A percentile compares a stretch with the other conserved stretches of the same genome.
phyloP scores from a whole-genome alignment of 345 rosid genomes.

The Salix brachista region DNA sequence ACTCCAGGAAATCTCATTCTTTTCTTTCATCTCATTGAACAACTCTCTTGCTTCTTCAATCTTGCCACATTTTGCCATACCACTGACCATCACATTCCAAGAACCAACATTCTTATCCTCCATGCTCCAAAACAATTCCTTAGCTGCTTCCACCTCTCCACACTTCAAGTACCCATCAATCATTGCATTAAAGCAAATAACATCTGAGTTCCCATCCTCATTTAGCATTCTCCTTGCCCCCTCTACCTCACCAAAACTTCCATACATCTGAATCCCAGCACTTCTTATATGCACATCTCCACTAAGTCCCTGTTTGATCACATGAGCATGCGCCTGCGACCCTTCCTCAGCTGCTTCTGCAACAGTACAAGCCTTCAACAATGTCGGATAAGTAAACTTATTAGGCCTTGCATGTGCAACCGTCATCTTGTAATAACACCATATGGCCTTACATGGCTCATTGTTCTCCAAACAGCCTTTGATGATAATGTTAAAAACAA shows the following conservation, averaged over 20 bases:
- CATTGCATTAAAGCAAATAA: conserved; percentile 38
- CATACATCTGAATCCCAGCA: conserved; percentile 53
- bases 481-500: conserved; percentile 37
- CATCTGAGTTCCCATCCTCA: conserved; percentile 26
- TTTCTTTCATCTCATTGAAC: conserved; percentile 38
- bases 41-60: conserved; percentile 39
- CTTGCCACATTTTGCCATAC: conserved; percentile 35
- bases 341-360: conserved; percentile 22
- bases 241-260: conserved; percentile 20
- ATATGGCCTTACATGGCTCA: conserved; percentile 23
- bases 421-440: conserved; percentile 29
- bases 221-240: conserved; percentile 39
- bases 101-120: conserved; percentile 29
- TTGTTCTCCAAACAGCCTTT: conserved; percentile 30
- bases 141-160: conserved; percentile 34
- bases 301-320: conserved; percentile 37
- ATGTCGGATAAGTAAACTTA: conserved; percentile 38
- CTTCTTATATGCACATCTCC: conserved; percentile 41
- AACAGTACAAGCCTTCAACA: conserved; percentile 42
- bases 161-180: conserved; percentile 39
- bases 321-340: conserved; percentile 38
- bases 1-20: conserved; percentile 50
- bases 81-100: conserved; percentile 43
- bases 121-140: conserved; percentile 33
- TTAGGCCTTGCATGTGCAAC: conserved; percentile 35